Conservation (phyloP, 345 rosid genomes). For the Anastatica hierochuntica region DNA sequence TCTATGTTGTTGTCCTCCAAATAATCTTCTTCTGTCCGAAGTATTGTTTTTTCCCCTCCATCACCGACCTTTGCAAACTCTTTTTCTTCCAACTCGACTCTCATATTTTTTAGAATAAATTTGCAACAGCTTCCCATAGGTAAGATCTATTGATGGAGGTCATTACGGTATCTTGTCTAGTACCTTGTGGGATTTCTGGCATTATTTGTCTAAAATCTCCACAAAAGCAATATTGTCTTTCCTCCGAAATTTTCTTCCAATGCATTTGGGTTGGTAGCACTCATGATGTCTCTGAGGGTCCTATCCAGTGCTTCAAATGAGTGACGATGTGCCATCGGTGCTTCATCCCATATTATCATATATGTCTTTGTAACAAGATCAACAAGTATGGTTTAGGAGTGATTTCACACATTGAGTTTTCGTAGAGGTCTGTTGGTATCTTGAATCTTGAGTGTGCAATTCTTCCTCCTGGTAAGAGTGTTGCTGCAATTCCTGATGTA, state of each 20-base stretch:
- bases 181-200: background rate
- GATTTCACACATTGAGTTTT: background rate
- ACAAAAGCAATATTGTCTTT: background rate
- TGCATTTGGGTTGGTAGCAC: fast-evolving
- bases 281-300: background rate
- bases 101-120: background rate
- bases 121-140: background rate
- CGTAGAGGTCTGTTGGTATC: background rate
- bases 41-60: background rate
- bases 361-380: background rate
- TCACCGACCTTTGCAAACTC: background rate
- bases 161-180: background rate
- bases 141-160: background rate
- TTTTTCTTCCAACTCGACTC: background rate
- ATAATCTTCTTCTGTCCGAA: background rate
- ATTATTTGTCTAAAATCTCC: background rate
- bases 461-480: background rate
- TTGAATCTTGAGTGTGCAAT: background rate
- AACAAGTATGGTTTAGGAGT: background rate
- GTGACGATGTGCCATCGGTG: background rate
- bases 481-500: background rate
- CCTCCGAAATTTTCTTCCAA: background rate
- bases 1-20: background rate
- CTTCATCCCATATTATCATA: background rate
- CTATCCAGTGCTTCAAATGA: background rate